Evolutionary conservation across 768 basidiomycete genomes (phyloP), one percentile per base, ranked within the genome.

Genomic region (Melanogaster broomeanus): DNA sequence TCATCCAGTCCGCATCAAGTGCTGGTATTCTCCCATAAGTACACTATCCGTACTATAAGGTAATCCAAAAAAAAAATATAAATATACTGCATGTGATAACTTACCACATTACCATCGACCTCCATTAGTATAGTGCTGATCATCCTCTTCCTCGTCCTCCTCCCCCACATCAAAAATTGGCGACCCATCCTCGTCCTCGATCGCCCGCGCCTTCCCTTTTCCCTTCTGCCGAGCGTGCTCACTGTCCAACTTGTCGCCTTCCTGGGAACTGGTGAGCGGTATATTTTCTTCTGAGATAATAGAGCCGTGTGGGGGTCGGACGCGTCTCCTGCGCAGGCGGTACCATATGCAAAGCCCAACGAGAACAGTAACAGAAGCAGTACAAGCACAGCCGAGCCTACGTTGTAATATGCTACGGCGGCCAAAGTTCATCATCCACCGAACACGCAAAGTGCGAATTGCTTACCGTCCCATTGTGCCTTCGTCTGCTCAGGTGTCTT

Each of bases 401-500:
- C 88, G 53, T 96, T 96, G 67, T 95, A 97, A 67, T 94, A 95
- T n/a, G 92, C 94, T 93, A 48, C 37, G 8, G 27, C 47, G n/a
- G 22, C 30, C 44, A 52, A 34, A 37, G 18, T 31, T 48, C 19
- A 55, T 49, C 41, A 48, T 30, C 44, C 15, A 41, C 49, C 6
- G 16, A 35, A 30, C 41, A 40, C 37, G 7, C 40, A 47, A 33
- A 44, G 27, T 48, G 45, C 16, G 42, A 19, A 30, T 21, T 6
- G 7, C 78, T 49, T 57, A 91, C 92, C 90, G 73, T 94, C 90
- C 93, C 93, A 95, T 77, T 88, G 89, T 3, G 92, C 88, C 62
- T 88, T 85, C 48, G 87, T 84, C 61, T 91, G 84, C 64, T 90
- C 80, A 0, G 89, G 81, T 5, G 85, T 82, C 68, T 88, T 87